A percentile compares a stretch with the other conserved stretches of the same genome.
Evolutionary conservation across 345 rosid genomes (phyloP).

Genomic region (Euphorbia peplus): DNA sequence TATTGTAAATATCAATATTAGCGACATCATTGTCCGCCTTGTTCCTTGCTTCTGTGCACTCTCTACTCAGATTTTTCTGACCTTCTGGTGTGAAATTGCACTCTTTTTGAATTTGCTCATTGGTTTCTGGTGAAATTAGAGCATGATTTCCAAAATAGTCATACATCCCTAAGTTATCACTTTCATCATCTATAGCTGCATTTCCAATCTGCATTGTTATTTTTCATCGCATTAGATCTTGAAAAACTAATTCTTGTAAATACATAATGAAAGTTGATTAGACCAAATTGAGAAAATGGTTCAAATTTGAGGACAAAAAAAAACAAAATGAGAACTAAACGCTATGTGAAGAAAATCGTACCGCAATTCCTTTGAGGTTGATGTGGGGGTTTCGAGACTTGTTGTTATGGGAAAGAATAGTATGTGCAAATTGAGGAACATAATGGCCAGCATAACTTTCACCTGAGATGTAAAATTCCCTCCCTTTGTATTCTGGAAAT

Average conservation of each 20-base stretch:
- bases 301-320: too few relatives aligned
- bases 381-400: conserved; percentile 41
- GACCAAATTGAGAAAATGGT: too few relatives aligned
- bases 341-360: conserved; percentile 21
- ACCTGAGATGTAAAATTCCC: conserved; percentile 71
- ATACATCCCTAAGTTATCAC: conserved; percentile 63
- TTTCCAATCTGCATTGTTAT: conserved; percentile 57
- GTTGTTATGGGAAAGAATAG: conserved; percentile 51
- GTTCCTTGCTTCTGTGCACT: conserved; percentile 34
- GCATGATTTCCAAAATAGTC: conserved; percentile 64
- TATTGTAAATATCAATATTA: conserved; percentile 56
- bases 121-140: conserved; percentile 47
- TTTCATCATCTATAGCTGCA: too few relatives aligned
- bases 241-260: too few relatives aligned
- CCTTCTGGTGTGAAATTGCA: conserved; percentile 48
- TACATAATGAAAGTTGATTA: too few relatives aligned
- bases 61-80: conserved; percentile 14
- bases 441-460: conserved; percentile 94
- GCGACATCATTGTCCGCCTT: conserved; percentile 22
- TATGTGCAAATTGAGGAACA: conserved; percentile 74
- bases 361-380: conserved; percentile 81
- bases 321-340: too few relatives aligned
- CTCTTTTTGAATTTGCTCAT: conserved; percentile 24
- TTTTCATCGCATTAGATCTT: too few relatives aligned
- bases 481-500: conserved; percentile 69